Evolutionary conservation across 352 stramenopile genomes (phyloP), one percentile per base, ranked within the genome.

Genomic region (Phytophthora aleatoria): DNA sequence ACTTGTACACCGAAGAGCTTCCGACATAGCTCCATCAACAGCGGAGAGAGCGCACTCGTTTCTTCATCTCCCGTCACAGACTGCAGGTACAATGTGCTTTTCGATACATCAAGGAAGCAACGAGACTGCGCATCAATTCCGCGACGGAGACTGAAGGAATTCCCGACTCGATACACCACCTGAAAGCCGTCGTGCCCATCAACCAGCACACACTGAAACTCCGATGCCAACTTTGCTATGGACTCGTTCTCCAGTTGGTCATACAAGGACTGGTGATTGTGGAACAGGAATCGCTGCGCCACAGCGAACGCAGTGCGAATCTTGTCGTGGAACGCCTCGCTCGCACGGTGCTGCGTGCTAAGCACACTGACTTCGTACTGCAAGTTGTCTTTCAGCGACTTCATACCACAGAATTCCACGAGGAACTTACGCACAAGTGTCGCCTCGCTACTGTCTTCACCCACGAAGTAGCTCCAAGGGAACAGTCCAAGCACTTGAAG

Each of bases 401-500:
- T 79, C 12, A 86, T 58, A 3, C 75, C 73, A 24, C 78, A 88
- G 27, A 79, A 79, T 2, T 80, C 35, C 2, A 68, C 28, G 8
- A 94, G 63, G 38, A 92, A 83, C 41, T 48, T 50, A 9, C 62
- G 55, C 0, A 87, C 27, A 1, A 15, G 50, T 44, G 42, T 47
- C 3, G 26, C 72, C 8, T 35, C 58, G 41, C 13, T 60, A 15
- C 15, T 57, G 8, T 47, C 11, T 57, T 47, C 20, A 53, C 31
- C 33, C 15, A 81, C 50, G 27, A 91, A 89, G 30, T 78, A 81
- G 13, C 64, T 64, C 72, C 64, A 88, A 0, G 71, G 50, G 51
- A 85, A 93, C 4, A 93, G 60, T n/a, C 71, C 65, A 52, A 91
- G 61, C n/a, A 90, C 38, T 15, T 53, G 50, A 0, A 92, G 15